phyloP scores from a whole-genome alignment of 2,329 filamentous ascomycete genomes.

The Lomentospora prolificans region DNA sequence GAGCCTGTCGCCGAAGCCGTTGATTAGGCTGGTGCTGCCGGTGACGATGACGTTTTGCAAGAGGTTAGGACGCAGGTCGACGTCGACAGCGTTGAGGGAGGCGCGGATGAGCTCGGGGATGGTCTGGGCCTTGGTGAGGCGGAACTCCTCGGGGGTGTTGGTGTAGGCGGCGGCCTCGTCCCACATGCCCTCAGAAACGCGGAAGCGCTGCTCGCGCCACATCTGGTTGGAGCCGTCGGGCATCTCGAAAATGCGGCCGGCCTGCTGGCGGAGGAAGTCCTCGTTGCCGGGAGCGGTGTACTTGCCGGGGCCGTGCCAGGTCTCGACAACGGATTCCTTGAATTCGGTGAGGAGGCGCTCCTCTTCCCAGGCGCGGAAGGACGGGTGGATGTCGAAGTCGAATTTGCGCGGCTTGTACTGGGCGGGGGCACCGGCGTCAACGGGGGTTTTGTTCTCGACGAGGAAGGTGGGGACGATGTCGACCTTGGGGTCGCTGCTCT shows the following conservation, averaged over 20 bases:
- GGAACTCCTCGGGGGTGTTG: slow-evolving; percentile 22
- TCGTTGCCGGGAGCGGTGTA: slow-evolving; percentile 59
- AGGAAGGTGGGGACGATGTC: slow-evolving; percentile 77
- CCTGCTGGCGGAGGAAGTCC: slow-evolving; percentile 61
- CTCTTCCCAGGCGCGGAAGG: slow-evolving; percentile 77
- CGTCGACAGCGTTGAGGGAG: slow-evolving; percentile 70
- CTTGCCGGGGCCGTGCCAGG: slow-evolving; percentile 74
- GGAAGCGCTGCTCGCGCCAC: slow-evolving; percentile 81
- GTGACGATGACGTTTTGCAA: slow-evolving; percentile 89
- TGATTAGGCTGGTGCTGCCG: slow-evolving; percentile 75
- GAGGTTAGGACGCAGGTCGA: slow-evolving; percentile 75
- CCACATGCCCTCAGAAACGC: slow-evolving; percentile 81
- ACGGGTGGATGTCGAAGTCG: slow-evolving; percentile 48
- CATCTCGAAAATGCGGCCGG: slow-evolving; percentile 89
- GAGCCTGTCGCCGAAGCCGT: slow-evolving; percentile 84
- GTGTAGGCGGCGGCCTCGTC: slow-evolving; percentile 68
- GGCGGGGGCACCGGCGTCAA: slow-evolving; percentile 74
- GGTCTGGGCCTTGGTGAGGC: slow-evolving; percentile 58
- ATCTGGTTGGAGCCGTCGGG: slow-evolving; percentile 94
- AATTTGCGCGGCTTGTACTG: slow-evolving; percentile 69
- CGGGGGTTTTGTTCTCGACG: slow-evolving; percentile 76
- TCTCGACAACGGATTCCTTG: slow-evolving; percentile 94
- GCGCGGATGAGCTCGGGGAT: slow-evolving; percentile 74
- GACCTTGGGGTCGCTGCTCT: slow-evolving; percentile 56
- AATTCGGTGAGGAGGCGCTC: slow-evolving; percentile 90